Evolutionary conservation across 805 yeast species (phyloP), one percentile per base, ranked within the genome.

Genomic region (Lipomyces anomalus): DNA sequence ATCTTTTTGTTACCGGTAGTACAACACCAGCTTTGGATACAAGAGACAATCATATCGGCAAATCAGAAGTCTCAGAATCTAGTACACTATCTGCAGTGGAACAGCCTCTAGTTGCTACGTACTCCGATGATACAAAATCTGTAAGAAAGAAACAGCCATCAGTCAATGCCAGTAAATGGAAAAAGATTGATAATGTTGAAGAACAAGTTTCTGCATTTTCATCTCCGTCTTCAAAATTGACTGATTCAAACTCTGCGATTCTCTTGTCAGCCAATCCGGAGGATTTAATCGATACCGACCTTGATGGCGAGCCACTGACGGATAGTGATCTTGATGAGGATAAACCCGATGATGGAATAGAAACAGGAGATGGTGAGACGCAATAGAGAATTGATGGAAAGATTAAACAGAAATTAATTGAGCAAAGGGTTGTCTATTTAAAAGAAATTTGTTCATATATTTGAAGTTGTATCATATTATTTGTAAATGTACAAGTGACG

Each of bases 271-370:
- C 24, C 37, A 28, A n/a, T 9, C 37, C 37, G 23, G 49, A 40
- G 24, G 44, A 38, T 17, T 22, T 50, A 37, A 44, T 50, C 17
- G 53, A 50, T 37, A 42, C 47, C 7, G 53, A 48, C 20, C 35
- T 50, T 11, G 55, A 50, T 24, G 55, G 55, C 13, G 55, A 50
- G 35, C 55, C 55, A 9, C 20, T 50, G 52, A 41, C 44, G 3
- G 53, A 48, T 6, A 50, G 47, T 20, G 55, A 50, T 5, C 42
- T 26, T 6, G 50, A 46, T 4, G 40, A 44, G 5, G 35, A 6
- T 22, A 11, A 18, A 16, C 40, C 22, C 4, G 43, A 28, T 5
- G 40, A 39, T n/a, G n/a, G n/a, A n/a, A n/a, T n/a, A n/a, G n/a
- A n/a, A n/a, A n/a, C n/a, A n/a, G n/a, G n/a, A n/a, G n/a, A n/a